Percentiles rank a stretch among this genome's conserved stretches.
Evolutionary conservation across 139 green algal genomes (phyloP).

Genomic region (Ulvella scutata): DNA sequence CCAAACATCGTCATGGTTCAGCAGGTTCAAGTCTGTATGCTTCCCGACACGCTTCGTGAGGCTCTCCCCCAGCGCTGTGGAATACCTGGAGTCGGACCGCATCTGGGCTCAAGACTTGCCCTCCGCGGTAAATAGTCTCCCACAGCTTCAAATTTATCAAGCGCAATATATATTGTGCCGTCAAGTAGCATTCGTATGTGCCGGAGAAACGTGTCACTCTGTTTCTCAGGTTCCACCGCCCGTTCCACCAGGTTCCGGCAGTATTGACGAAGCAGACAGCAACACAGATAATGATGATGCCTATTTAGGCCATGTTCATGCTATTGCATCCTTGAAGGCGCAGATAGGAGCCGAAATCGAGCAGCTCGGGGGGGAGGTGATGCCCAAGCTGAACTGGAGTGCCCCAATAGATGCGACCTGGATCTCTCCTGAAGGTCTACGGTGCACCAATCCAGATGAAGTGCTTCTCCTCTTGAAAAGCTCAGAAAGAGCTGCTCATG

Average conservation of each 20-base stretch:
- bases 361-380: slow-evolving; percentile 46
- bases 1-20: neutral
- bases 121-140: neutral
- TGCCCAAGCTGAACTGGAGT: slow-evolving; percentile 89
- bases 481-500: slow-evolving; percentile 70
- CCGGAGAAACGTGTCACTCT: no score
- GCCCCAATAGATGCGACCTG: slow-evolving; percentile 74
- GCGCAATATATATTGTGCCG: no score
- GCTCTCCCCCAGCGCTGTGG: neutral
- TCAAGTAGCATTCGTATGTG: no score
- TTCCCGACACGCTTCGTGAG: neutral
- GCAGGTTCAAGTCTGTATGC: neutral
- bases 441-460: slow-evolving; percentile 49
- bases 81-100: neutral
- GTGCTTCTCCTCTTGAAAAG: slow-evolving; percentile 79
- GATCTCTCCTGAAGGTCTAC: slow-evolving; percentile 40
- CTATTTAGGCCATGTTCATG: no score
- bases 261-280: no score
- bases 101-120: neutral
- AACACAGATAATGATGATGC: no score
- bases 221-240: no score
- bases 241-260: no score
- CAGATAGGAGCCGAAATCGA: no score
- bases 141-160: no score
- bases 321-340: no score